Evolutionary conservation across 768 basidiomycete genomes (phyloP).

Genomic region (Pulveroboletus sp.): DNA sequence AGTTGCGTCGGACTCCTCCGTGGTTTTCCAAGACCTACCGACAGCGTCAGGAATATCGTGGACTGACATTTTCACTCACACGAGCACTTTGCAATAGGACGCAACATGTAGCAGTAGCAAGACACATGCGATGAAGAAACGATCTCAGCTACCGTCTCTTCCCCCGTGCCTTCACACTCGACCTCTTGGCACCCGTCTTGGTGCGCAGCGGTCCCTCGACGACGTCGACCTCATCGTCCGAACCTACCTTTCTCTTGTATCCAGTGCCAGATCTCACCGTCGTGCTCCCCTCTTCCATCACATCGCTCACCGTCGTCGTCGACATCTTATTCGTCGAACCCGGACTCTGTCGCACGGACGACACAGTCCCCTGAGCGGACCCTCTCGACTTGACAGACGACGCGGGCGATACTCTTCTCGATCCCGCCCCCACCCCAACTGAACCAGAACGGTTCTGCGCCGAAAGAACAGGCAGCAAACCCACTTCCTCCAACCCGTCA

Average conservation of each 20-base stretch:
- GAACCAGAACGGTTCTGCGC: slow-evolving; percentile 14
- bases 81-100: not conserved
- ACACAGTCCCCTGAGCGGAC: slow-evolving; percentile 26
- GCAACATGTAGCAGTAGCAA: not conserved
- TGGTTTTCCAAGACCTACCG: no score
- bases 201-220: slow-evolving; percentile 42
- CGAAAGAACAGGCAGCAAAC: slow-evolving; percentile 23
- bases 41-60: no score
- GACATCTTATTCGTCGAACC: slow-evolving; percentile 38
- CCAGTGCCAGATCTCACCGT: not conserved
- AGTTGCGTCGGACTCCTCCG: no score
- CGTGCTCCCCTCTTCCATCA: slow-evolving; percentile 38
- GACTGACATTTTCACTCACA: no score
- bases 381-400: slow-evolving; percentile 45
- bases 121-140: no score
- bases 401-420: slow-evolving; percentile 42
- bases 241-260: slow-evolving; percentile 49
- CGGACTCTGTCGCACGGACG: slow-evolving; percentile 45
- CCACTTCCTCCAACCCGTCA: slow-evolving; percentile 30
- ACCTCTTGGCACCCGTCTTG: slow-evolving; percentile 35
- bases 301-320: slow-evolving; percentile 41
- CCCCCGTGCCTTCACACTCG: slow-evolving; percentile 32
- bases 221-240: slow-evolving; percentile 55
- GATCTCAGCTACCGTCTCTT: slow-evolving; percentile 36
- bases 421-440: slow-evolving; percentile 11